Conservation (phyloP, 495 filamentous ascomycete genomes). For the Aspergillus avenaceus region DNA sequence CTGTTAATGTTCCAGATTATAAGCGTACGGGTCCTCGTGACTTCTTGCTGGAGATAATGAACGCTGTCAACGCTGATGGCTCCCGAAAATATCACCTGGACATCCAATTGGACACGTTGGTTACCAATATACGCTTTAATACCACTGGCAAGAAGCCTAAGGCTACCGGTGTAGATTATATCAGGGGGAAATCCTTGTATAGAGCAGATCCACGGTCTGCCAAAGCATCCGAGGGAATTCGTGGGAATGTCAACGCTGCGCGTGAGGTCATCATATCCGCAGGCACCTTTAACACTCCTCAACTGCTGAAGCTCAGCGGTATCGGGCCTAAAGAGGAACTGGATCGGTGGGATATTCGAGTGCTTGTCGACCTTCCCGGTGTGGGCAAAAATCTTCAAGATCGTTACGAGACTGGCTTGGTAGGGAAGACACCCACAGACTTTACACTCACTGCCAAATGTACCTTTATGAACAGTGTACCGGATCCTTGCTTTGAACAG, state of each 20-base stretch:
- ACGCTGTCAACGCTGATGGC: constrained; percentile 49
- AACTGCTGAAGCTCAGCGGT: constrained; percentile 63
- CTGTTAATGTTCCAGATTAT: constrained; percentile 35
- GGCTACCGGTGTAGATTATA: constrained; percentile 64
- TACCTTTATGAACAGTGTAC: constrained; percentile 36
- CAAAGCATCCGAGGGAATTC: constrained; percentile 25
- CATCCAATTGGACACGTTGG: constrained; percentile 54
- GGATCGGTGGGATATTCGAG: constrained; percentile 39
- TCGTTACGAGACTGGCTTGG: constrained; percentile 53
- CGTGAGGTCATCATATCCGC: constrained; percentile 62
- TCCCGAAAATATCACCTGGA: constrained; percentile 54
- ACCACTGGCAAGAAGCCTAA: constrained; percentile 34
- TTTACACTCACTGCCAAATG: constrained; percentile 46
- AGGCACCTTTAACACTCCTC: constrained; percentile 60
- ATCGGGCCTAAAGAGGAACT: constrained; percentile 54
- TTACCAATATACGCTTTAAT: constrained; percentile 57
- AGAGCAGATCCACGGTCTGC: constrained; percentile 46
- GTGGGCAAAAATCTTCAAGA: constrained; percentile 68
- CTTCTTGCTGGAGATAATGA: constrained; percentile 45
- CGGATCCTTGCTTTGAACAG: constrained; percentile 47
- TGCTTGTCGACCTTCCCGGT: constrained; percentile 53
- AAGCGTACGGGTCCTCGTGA: constrained; percentile 49
- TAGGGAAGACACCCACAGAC: constrained; percentile 40
- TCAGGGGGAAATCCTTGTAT: constrained; percentile 56
- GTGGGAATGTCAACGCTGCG: constrained; percentile 43